phyloP scores from a whole-genome alignment of 78 protist species.

The Acrasis kona region DNA sequence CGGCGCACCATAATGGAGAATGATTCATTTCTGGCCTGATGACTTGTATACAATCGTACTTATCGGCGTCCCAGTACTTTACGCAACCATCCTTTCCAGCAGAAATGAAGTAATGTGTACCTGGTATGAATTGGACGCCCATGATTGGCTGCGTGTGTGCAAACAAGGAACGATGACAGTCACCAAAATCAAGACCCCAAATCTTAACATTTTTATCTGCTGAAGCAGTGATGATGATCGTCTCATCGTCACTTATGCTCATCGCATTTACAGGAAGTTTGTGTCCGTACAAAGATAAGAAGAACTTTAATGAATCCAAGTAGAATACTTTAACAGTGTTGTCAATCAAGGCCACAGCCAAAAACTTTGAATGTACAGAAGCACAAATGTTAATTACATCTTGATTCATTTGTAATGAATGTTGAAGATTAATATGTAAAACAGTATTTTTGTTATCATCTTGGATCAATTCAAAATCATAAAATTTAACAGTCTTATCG shows the following conservation, averaged over 20 bases:
- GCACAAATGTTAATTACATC: conserved; percentile 59
- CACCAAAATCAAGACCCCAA: conserved; percentile 95
- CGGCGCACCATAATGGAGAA: conserved; percentile 1
- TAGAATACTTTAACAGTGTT: conserved; percentile 73
- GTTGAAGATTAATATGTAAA: conserved; percentile 26
- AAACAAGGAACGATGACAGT: conserved; percentile 75
- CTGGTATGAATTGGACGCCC: background rate
- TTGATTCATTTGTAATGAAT: conserved; percentile 54
- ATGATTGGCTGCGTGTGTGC: conserved; percentile 85
- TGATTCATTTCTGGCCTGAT: conserved; percentile 3
- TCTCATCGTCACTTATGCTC: conserved; percentile 60
- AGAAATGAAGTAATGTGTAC: conserved; percentile 17
- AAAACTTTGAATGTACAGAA: conserved; percentile 34
- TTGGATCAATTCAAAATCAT: conserved; percentile 73
- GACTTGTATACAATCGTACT: background rate
- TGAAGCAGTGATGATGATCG: conserved; percentile 74
- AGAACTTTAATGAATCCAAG: conserved; percentile 74
- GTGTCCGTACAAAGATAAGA: conserved; percentile 92
- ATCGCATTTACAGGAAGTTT: conserved; percentile 84
- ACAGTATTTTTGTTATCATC: conserved; percentile 5
- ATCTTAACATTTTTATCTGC: conserved; percentile 92
- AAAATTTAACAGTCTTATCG: conserved; percentile 76
- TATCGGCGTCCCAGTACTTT: conserved; percentile 28
- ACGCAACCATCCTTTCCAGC: conserved; percentile 21
- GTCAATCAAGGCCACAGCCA: conserved; percentile 84